These are phyloP conservation scores for Ophiostoma piceae DNA, from an alignment of 2,329 filamentous ascomycete genomes.

Conservation along the genomic window DNA sequence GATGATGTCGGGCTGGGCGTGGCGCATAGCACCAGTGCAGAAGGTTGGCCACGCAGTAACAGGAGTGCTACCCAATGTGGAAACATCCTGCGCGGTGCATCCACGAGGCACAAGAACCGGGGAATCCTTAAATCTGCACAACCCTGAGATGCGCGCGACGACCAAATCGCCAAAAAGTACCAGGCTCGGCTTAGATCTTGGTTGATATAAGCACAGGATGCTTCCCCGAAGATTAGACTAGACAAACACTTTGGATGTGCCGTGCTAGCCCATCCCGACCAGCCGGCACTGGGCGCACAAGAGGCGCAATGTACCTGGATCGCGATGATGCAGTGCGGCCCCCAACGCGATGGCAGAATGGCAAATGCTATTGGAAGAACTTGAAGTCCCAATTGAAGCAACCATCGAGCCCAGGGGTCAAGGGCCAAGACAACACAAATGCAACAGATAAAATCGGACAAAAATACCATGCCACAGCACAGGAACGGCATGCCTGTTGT, in stretches of 20 bases:
- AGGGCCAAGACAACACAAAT: not conserved
- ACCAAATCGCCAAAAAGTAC: not conserved
- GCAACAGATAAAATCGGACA: not conserved
- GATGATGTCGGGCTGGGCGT: not conserved
- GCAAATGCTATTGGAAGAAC: not conserved
- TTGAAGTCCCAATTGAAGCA: not conserved
- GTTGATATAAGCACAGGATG: not conserved
- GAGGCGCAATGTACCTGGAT: not conserved
- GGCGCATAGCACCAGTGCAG: not conserved
- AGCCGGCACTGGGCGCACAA: not conserved
- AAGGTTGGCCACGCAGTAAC: not conserved
- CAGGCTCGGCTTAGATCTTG: not conserved
- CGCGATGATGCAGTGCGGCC: not conserved
- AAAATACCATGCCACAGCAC: not conserved
- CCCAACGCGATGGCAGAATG: not conserved
- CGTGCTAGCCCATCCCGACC: not conserved
- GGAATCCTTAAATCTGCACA: not conserved
- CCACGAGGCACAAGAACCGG: not conserved
- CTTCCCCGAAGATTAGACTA: constrained; percentile 5
- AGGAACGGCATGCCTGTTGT: not conserved
- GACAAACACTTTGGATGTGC: not conserved
- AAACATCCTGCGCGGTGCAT: constrained; percentile 18
- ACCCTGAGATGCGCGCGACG: not conserved
- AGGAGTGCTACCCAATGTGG: constrained; percentile 13
- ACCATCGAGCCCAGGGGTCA: not conserved